Conservation (phyloP, 1,284 basidiomycete genomes). For the Schizopora paradoxa region DNA sequence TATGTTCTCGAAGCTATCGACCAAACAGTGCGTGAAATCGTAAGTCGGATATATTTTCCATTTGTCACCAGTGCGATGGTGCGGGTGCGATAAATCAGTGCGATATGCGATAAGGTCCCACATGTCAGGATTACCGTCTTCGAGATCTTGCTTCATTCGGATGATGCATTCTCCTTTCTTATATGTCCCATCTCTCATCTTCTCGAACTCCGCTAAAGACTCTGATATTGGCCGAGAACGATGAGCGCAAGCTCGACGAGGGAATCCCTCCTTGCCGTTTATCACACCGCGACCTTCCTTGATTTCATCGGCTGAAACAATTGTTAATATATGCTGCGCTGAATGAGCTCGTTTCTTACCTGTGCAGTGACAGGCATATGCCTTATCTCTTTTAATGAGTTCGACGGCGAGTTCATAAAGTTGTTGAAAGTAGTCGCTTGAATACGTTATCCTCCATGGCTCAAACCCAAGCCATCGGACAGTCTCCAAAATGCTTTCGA, state of each 20-base stretch:
- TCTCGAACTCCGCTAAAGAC: slow-evolving; percentile 84
- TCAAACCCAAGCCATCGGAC: slow-evolving; percentile 97
- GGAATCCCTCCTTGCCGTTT: slow-evolving; percentile 79
- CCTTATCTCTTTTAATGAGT: slow-evolving; percentile 86
- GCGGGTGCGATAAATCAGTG: slow-evolving; percentile 83
- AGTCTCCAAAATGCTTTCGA: slow-evolving; percentile 94
- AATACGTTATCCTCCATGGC: slow-evolving; percentile 99
- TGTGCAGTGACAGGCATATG: slow-evolving; percentile 95
- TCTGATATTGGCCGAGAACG: slow-evolving; percentile 81
- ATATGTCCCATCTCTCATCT: slow-evolving; percentile 91
- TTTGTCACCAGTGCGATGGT: slow-evolving; percentile 89
- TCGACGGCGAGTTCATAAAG: slow-evolving; percentile 90
- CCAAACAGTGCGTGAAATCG: slow-evolving; percentile 98
- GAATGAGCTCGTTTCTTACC: slow-evolving; percentile 47
- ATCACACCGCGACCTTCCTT: slow-evolving; percentile 81
- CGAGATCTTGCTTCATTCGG: slow-evolving; percentile 96
- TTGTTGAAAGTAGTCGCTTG: slow-evolving; percentile 93
- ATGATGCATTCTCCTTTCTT: slow-evolving; percentile 87
- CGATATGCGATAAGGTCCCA: slow-evolving; percentile 99
- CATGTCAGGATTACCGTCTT: slow-evolving; percentile 97
- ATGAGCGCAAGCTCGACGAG: slow-evolving; percentile 82
- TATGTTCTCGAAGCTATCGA: slow-evolving; percentile 99
- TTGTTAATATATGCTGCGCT: slow-evolving; percentile 11
- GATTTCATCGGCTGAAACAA: slow-evolving; percentile 77
- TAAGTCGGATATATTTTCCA: slow-evolving; percentile 98